Conservation (phyloP, 192 early-diverging fungal genomes). For the Backusella westeae region DNA sequence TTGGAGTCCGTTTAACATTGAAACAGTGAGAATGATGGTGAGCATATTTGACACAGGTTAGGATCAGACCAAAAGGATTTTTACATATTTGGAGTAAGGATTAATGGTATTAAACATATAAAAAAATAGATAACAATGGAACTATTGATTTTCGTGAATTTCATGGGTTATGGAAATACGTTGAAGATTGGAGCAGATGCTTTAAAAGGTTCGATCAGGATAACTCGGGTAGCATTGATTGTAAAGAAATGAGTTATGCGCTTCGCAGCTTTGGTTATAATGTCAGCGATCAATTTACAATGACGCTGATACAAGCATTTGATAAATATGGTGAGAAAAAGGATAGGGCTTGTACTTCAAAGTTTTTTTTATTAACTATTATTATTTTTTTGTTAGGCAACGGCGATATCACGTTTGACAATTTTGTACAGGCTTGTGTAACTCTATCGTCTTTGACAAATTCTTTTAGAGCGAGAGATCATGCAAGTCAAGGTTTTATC, state of each 20-base stretch:
- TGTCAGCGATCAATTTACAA: slow-evolving; percentile 26
- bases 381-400: not conserved
- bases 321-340: slow-evolving; percentile 41
- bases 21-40: slow-evolving; percentile 71
- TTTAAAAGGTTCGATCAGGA: slow-evolving; percentile 67
- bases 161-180: slow-evolving; percentile 64
- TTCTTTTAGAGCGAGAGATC: slow-evolving; percentile 51
- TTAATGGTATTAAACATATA: not conserved
- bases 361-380: slow-evolving; percentile 20
- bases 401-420: slow-evolving; percentile 54
- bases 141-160: slow-evolving; percentile 69
- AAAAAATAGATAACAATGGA: slow-evolving; percentile 47
- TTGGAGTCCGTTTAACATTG: slow-evolving; percentile 66
- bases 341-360: not conserved
- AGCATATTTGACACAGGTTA: slow-evolving; percentile 55
- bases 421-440: slow-evolving; percentile 64
- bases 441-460: slow-evolving; percentile 59
- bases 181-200: slow-evolving; percentile 68
- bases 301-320: slow-evolving; percentile 36
- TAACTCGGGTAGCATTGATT: slow-evolving; percentile 65
- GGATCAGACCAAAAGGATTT: not conserved
- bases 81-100: not conserved
- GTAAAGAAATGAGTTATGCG: slow-evolving; percentile 20
- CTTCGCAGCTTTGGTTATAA: slow-evolving; percentile 40
- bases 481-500: slow-evolving; percentile 53